Conservation (phyloP, 306 rosid species). For the Vicia faba region DNA sequence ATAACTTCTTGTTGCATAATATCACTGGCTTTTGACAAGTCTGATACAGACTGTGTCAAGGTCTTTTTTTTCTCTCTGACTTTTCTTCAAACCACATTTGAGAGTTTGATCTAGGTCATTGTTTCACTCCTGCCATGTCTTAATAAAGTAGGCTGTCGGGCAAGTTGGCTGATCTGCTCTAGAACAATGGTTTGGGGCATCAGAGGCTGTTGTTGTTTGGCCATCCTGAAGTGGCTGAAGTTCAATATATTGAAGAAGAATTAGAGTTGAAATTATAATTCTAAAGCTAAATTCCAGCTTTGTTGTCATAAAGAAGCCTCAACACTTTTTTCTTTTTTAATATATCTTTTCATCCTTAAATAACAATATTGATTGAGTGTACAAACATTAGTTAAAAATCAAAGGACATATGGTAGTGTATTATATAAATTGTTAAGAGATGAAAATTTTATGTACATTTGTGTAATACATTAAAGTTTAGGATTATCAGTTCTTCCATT, state of each 20-base stretch:
- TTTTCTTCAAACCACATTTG: constrained; percentile 1
- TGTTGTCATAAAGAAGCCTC: too few relatives aligned
- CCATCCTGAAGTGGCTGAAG: constrained; percentile 14
- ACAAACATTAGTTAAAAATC: too few relatives aligned
- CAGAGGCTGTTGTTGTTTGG: constrained; percentile 25
- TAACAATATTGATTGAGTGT: too few relatives aligned
- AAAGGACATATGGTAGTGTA: constrained; percentile 21
- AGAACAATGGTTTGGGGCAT: constrained; percentile 17
- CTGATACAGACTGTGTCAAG: constrained; percentile 17
- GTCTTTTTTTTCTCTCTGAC: constrained; percentile 5
- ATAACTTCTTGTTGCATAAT: constrained; percentile 8
- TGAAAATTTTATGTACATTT: constrained; percentile 3
- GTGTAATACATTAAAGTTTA: background rate
- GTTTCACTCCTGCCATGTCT: constrained; percentile 18
- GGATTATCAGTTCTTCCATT: constrained; percentile 10
- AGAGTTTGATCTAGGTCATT: constrained; percentile 27
- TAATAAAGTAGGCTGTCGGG: constrained; percentile 10
- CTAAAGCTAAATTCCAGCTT: background rate
- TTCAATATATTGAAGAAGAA: constrained; percentile 11
- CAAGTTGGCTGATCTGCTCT: constrained; percentile 23
- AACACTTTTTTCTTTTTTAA: too few relatives aligned
- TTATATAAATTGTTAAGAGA: constrained; percentile 31
- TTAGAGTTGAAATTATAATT: constrained; percentile 9
- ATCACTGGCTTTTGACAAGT: constrained; percentile 8
- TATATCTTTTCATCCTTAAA: too few relatives aligned